These are phyloP conservation scores for Fonsecaea multimorphosa DNA, from an alignment of 2,329 filamentous ascomycete genomes.

Conservation along the genomic window DNA sequence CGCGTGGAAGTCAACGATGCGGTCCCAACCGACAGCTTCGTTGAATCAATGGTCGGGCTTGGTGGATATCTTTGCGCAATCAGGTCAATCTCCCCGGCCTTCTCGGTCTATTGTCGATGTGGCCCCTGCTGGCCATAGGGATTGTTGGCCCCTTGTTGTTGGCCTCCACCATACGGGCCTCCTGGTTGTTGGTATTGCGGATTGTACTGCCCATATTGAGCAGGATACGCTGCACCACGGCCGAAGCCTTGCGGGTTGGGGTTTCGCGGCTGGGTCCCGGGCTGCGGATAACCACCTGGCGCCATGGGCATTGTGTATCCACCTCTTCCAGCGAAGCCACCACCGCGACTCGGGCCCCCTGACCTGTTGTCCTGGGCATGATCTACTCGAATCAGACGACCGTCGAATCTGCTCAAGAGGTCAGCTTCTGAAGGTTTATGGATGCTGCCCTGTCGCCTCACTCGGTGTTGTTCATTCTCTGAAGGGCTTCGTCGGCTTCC, in stretches of 20 bases:
- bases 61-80: constrained; percentile 23
- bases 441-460: constrained; percentile 56
- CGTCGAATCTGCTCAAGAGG: constrained; percentile 74
- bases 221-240: constrained; percentile 38
- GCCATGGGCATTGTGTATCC: constrained; percentile 51
- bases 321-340: constrained; percentile 52
- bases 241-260: constrained; percentile 37
- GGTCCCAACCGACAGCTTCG: background rate
- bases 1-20: background rate
- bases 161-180: constrained; percentile 33
- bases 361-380: constrained; percentile 83
- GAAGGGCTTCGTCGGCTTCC: constrained; percentile 52
- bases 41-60: constrained; percentile 4
- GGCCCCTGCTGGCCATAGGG: constrained; percentile 32
- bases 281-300: constrained; percentile 44
- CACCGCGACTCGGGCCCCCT: constrained; percentile 59
- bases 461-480: constrained; percentile 65
- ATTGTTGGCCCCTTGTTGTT: constrained; percentile 29
- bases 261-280: constrained; percentile 40
- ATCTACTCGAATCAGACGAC: constrained; percentile 91
- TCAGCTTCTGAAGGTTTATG: constrained; percentile 31
- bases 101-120: constrained; percentile 30
- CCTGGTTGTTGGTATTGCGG: constrained; percentile 36
- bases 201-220: constrained; percentile 34
- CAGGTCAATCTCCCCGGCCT: constrained; percentile 3